Evolutionary conservation across 768 basidiomycete genomes (phyloP).

Genomic region (Mrakia blollopis): DNA sequence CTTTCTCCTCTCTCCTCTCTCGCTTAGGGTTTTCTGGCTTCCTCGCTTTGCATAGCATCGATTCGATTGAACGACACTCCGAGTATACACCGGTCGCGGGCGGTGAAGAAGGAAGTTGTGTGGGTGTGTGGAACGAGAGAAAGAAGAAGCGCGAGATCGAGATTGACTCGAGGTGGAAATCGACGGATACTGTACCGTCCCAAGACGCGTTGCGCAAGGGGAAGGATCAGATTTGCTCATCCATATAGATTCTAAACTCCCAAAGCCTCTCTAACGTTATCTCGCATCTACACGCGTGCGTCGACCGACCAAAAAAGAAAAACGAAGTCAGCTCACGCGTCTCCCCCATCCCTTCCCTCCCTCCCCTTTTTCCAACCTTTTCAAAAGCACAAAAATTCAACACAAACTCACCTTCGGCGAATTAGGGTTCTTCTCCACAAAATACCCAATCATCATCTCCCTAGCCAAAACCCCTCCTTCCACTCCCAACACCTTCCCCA

Average conservation of each 20-base stretch:
- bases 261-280: neutral
- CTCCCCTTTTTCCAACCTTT: neutral
- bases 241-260: neutral
- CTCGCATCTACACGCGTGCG: neutral
- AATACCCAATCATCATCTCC: conserved; percentile 46
- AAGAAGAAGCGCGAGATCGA: no score
- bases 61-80: no score
- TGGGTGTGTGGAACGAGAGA: no score
- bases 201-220: no score
- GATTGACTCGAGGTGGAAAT: no score
- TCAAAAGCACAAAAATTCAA: neutral
- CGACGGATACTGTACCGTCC: no score
- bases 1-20: no score
- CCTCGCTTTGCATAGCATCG: no score
- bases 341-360: neutral
- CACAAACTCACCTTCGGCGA: conserved; percentile 13
- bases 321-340: neutral
- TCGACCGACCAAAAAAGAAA: neutral
- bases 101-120: no score
- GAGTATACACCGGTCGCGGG: no score
- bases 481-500: conserved; percentile 65
- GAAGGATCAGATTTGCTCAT: no score
- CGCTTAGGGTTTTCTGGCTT: no score
- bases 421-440: conserved; percentile 36
- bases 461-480: conserved; percentile 69